Conservation (phyloP, 768 basidiomycete species). For the Tephrocybe sp. region DNA sequence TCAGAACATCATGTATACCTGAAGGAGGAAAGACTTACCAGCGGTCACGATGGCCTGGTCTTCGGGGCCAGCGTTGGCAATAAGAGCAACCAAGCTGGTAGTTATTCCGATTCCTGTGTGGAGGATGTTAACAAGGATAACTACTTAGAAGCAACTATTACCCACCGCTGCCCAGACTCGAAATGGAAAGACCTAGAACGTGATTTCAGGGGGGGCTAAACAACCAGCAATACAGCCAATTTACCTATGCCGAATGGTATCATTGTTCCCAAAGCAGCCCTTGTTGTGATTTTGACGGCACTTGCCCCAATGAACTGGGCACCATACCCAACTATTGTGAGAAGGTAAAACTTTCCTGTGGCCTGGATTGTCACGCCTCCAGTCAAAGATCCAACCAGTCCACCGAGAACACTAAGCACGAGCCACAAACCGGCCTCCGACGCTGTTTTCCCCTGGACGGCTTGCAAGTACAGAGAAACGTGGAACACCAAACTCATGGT, state of each 20-base stretch:
- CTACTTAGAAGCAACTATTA: background rate
- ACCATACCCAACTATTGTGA: constrained; percentile 44
- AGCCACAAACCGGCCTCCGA: constrained; percentile 51
- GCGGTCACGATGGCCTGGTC: constrained; percentile 69
- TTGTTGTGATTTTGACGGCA: constrained; percentile 36
- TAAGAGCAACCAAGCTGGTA: constrained; percentile 55
- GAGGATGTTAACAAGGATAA: background rate
- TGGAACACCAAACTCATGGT: constrained; percentile 48
- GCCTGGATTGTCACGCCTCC: constrained; percentile 56
- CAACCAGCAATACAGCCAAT: constrained; percentile 6
- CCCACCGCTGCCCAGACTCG: constrained; percentile 39
- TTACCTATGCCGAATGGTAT: constrained; percentile 40
- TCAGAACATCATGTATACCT: background rate
- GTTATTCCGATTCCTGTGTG: constrained; percentile 48
- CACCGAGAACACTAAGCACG: constrained; percentile 43
- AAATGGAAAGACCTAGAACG: constrained; percentile 29
- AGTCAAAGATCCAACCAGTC: constrained; percentile 44
- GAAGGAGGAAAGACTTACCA: constrained; percentile 28
- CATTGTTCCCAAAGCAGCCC: constrained; percentile 32
- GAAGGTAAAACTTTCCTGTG: constrained; percentile 53
- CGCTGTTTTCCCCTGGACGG: constrained; percentile 45
- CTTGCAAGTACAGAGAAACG: constrained; percentile 56
- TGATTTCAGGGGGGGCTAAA: background rate
- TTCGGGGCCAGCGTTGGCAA: constrained; percentile 57
- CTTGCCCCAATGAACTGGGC: constrained; percentile 36